Evolutionary conservation across 805 yeast species (phyloP).

Genomic region (Pichia ethanolica): DNA sequence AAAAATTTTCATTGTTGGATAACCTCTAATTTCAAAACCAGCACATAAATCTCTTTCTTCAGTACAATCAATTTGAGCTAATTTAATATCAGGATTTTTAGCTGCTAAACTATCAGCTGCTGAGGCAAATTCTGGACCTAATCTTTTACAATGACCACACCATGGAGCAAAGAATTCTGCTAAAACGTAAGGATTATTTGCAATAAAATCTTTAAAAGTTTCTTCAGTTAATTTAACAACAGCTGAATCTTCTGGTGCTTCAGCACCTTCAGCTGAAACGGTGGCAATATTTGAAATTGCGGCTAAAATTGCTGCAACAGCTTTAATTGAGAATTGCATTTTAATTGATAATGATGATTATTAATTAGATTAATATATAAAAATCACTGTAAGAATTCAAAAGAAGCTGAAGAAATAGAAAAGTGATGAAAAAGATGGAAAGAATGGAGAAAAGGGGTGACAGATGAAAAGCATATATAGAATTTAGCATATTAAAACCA

Average conservation of each 20-base stretch:
- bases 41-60: conserved; percentile 66
- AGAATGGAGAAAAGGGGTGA: too few relatives aligned
- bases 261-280: conserved; percentile 41
- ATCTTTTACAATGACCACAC: conserved; percentile 93
- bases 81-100: conserved; percentile 44
- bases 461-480: too few relatives aligned
- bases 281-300: conserved; percentile 22
- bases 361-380: too few relatives aligned
- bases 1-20: conserved; percentile 77
- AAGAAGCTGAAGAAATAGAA: too few relatives aligned
- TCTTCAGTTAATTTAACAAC: conserved; percentile 72
- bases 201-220: conserved; percentile 58
- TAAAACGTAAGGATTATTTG: conserved; percentile 67
- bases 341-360: background rate
- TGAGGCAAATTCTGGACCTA: conserved; percentile 71
- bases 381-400: too few relatives aligned
- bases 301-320: conserved; percentile 36
- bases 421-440: too few relatives aligned
- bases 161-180: conserved; percentile 93
- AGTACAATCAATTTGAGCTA: conserved; percentile 84
- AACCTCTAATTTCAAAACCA: conserved; percentile 64
- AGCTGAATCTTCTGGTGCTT: conserved; percentile 76
- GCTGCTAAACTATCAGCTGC: conserved; percentile 62
- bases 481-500: too few relatives aligned
- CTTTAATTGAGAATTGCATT: conserved; percentile 31